These are phyloP conservation scores for Candida berthetii DNA, from an alignment of 805 yeast genomes.

Conservation along the genomic window DNA sequence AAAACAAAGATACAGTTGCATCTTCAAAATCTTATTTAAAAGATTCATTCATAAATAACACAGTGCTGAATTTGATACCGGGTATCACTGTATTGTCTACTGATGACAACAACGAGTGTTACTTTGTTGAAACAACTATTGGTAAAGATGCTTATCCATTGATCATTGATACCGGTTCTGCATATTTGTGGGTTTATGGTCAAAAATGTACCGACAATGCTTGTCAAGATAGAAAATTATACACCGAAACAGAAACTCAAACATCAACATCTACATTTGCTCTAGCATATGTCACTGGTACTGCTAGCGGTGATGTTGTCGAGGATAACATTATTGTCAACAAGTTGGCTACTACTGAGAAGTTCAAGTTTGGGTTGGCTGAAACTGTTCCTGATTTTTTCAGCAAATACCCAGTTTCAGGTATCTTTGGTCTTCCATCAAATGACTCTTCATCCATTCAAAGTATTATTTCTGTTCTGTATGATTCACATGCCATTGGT, in stretches of 20 bases:
- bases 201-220: slow-evolving; percentile 37
- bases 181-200: slow-evolving; percentile 58
- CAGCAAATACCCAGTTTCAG: slow-evolving; percentile 45
- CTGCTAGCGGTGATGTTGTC: slow-evolving; percentile 43
- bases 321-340: slow-evolving; percentile 27
- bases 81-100: slow-evolving; percentile 22
- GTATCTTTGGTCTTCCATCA: slow-evolving; percentile 55
- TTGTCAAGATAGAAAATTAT: slow-evolving; percentile 30
- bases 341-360: slow-evolving; percentile 24
- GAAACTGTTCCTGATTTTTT: slow-evolving; percentile 46
- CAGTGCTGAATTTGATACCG: slow-evolving; percentile 18
- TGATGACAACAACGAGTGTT: slow-evolving; percentile 26
- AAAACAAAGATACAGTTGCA: neutral
- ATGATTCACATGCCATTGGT: slow-evolving; percentile 26
- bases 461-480: slow-evolving; percentile 35
- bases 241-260: slow-evolving; percentile 16
- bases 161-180: slow-evolving; percentile 61
- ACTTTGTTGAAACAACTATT: slow-evolving; percentile 31
- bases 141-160: slow-evolving; percentile 39
- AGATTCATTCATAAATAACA: slow-evolving; percentile 7
- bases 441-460: slow-evolving; percentile 26
- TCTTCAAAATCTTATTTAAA: neutral
- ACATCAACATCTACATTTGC: slow-evolving; percentile 30
- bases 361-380: slow-evolving; percentile 50
- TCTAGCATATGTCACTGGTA: slow-evolving; percentile 47